Base-by-base conservation (phyloP, 345 rosid genomes). In the Litchi chinensis region DNA sequence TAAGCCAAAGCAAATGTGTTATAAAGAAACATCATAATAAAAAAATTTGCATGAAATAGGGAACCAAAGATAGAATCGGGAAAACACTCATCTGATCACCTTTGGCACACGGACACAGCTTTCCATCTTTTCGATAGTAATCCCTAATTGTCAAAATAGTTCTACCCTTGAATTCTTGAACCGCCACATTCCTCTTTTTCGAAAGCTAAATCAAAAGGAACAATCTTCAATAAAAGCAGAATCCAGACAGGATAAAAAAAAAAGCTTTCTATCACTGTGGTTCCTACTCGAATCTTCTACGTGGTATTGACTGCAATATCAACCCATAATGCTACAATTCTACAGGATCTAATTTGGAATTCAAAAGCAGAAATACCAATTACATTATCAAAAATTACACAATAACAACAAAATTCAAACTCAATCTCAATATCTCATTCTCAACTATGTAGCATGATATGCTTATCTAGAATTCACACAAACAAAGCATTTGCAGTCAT, bases 71-170 rank as follows among this genome's bases (percentile, higher is more conserved):
- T 54, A 7, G 12, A 19, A 52, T 22, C 13, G 41, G 11, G 15
- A 13, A 22, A 70, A 71, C 63, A 71, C 10, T 74, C 26, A 79
- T 13, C 21, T 56, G 28, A 54, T 79, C 73, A 93, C 95, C 98
- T 89, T 74, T 87, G 59, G 79, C 71, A 67, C 87, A 74, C 57
- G 89, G 86, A 70, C 79, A 65, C 82, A 82, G 86, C 78, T 77
- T 88, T 71, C 90, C 93, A 52, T 84, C 73, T 85, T 74, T 89
- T 50, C 26, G 63, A 81, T 86, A 77, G 54, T 65, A 82, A 46
- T 93, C 91, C 80, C 94, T 86, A 10, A 95, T 86, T 0, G 90
- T 79, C n/a, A 93, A 82, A 70, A 74, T 74, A 66, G 85, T 59
- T 82, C 76, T 85, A 72, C 95, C 95, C 68, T 67, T 80, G 74